Evolutionary conservation across 371 early-diverging fungal genomes (phyloP), one percentile per base, ranked within the genome.

Genomic region (Mortierella sp.): DNA sequence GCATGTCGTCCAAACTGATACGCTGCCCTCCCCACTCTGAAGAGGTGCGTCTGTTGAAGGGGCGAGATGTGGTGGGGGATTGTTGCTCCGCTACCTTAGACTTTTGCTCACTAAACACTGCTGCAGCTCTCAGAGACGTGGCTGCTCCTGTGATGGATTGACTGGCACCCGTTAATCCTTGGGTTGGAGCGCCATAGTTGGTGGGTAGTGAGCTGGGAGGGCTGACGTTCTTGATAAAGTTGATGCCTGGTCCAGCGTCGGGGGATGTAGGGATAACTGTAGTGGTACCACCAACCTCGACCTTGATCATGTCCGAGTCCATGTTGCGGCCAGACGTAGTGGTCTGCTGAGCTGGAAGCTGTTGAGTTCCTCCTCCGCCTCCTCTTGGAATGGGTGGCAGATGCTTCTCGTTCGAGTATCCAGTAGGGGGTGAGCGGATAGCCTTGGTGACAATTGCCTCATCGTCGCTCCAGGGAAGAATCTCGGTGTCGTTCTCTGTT

Each of bases 381-480:
- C 56, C 51, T n/a, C 72, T 48, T 32, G 85, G 85, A 27, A 84
- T 78, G 2, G 82, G 68, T 14, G 85, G 85, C 11, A 84, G 54
- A 14, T 49, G 44, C 65, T 84, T 84, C 38, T 84, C 85, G 74
- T 75, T 72, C 11, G 79, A 71, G 44, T 81, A 84, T n/a, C 83
- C 87, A 1, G 75, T 79, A 6, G 86, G 86, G 24, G 86, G 86
- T 4, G 87, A 86, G 16, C 87, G 82, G 27, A 86, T 38, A 0
- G 87, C 87, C 49, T 80, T 82, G 29, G 74, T 77, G 10, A 86
- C 87, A 75, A 86, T 86, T 24, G 87, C 87, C 43, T 86, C 87
- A 55, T 86, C 87, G 38, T 86, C 87, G 41, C 87, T 86, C 87
- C 87, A 86, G 27, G 87, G 63, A 29, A 82, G 46, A 46, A 86